A percentile compares a stretch with the other conserved stretches of the same genome.
Evolutionary conservation across 1,139 yeast species (phyloP).

Genomic region (Yamadazyma atlantica): DNA sequence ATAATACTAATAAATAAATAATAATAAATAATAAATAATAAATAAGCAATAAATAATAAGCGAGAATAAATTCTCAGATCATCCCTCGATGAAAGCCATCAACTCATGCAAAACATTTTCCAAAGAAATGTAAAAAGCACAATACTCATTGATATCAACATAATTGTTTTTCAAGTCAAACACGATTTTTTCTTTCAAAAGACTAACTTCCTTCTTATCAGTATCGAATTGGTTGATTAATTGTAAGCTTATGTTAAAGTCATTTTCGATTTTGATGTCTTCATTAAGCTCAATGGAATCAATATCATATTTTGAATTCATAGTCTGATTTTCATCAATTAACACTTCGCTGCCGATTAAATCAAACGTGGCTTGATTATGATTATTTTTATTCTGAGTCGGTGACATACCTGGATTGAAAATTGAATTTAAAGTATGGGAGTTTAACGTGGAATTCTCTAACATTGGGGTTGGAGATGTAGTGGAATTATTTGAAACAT

Average conservation of each 20-base stretch:
- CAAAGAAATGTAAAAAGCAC: constrained; percentile 44
- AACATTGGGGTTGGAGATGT: constrained; percentile 2
- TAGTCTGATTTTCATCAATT: constrained; percentile 5
- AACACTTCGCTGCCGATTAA: constrained; percentile 4
- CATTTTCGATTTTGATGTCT: constrained; percentile 14
- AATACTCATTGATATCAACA: constrained; percentile 47
- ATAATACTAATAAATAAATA: background rate
- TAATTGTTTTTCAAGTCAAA: constrained; percentile 46
- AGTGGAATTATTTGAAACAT: constrained; percentile 2
- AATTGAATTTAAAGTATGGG: background rate
- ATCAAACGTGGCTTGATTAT: background rate
- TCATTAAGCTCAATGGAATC: constrained; percentile 14
- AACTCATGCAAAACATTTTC: constrained; percentile 43
- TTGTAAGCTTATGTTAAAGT: constrained; percentile 11
- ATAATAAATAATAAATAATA: background rate
- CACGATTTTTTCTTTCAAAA: constrained; percentile 39
- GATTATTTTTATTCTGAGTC: background rate
- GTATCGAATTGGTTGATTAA: constrained; percentile 8
- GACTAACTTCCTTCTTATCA: constrained; percentile 25
- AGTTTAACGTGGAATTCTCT: background rate
- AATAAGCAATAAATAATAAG: background rate
- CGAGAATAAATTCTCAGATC: background rate
- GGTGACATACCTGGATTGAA: constrained; percentile 1
- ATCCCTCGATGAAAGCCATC: constrained; percentile 30
- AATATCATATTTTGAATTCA: constrained; percentile 7